Base-by-base conservation (phyloP, 2,329 filamentous ascomycete genomes). In the Colletotrichum theobromicola region DNA sequence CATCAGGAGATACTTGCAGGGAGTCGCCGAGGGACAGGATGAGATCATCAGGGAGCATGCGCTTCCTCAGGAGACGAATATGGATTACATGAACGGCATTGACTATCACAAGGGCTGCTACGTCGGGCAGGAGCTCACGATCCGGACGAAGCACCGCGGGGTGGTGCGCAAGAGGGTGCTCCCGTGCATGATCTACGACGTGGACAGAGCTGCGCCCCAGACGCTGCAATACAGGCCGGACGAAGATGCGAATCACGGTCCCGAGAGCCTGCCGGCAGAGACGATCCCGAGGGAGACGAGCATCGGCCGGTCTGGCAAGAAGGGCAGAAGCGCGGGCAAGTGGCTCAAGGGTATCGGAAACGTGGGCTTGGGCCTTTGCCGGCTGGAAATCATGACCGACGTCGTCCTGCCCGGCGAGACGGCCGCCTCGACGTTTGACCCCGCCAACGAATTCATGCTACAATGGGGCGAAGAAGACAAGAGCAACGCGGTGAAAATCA, bases 71-170 rank as follows among this genome's bases (percentile, higher is more conserved):
- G 96, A 98, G 84, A 93, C 90, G 81, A 98, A 98, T 82, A 90
- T 98, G 82, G 97, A 99, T 84, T 86, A 94, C 74, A 94, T 94
- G 89, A 90, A 91, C 62, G 97, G 92, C 30, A 93, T 99, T 77
- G 95, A 98, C 84, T 99, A 97, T 86, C 92, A 92, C 81, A 99
- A 99, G 86, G 97, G 97, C 9, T 99, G 97, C 85, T 99, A 99
- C 83, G 92, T 98, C 9, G 97, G 97, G 0, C 97, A 99, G 85
- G 97, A 99, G 84, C 89, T 99, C 77, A 98, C 97, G 2, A 98
- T 98, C 77, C 93, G 97, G 55, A 99, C 97, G 2, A 94, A 96
- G 82, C 97, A 99, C 84, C 96, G 94, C 15, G 97, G 97, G 26
- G 95, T 99, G 18, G 95, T 99, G 53, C 90, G 97, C 75, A 98